phyloP scores from a whole-genome alignment of 768 basidiomycete genomes.

The Punctularia strigosozonata region DNA sequence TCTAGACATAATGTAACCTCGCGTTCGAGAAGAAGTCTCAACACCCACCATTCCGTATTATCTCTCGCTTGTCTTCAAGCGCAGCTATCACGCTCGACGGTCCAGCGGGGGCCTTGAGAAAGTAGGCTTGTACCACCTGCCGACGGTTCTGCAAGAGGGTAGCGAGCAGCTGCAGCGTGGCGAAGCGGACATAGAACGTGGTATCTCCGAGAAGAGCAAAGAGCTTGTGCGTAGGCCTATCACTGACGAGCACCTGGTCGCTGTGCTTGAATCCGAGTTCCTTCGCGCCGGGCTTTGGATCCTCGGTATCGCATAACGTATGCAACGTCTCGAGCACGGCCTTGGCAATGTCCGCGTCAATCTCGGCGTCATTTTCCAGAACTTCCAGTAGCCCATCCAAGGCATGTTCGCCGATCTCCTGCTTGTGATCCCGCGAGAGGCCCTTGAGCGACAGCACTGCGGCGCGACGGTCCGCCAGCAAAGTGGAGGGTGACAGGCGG shows the following conservation, averaged over 20 bases:
- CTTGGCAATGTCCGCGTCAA: slow-evolving; percentile 87
- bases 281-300: slow-evolving; percentile 29
- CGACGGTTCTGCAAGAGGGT: slow-evolving; percentile 75
- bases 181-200: slow-evolving; percentile 76
- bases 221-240: slow-evolving; percentile 62
- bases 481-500: slow-evolving; percentile 78
- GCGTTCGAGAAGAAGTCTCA: background rate
- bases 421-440: slow-evolving; percentile 80
- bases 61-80: slow-evolving; percentile 79
- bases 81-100: slow-evolving; percentile 59
- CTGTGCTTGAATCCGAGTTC: slow-evolving; percentile 80
- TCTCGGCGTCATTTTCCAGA: slow-evolving; percentile 76
- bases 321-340: slow-evolving; percentile 86
- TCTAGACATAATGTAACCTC: slow-evolving; percentile 32
- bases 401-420: slow-evolving; percentile 74
- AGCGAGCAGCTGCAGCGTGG: slow-evolving; percentile 71
- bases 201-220: slow-evolving; percentile 65
- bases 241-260: slow-evolving; percentile 62
- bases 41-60: slow-evolving; percentile 72
- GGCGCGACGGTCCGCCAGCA: slow-evolving; percentile 85
- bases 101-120: slow-evolving; percentile 76
- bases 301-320: slow-evolving; percentile 74
- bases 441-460: slow-evolving; percentile 93
- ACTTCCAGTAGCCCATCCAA: slow-evolving; percentile 71
- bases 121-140: slow-evolving; percentile 77